Evolutionary conservation across 345 rosid genomes (phyloP).

Genomic region (Mangifera indica): DNA sequence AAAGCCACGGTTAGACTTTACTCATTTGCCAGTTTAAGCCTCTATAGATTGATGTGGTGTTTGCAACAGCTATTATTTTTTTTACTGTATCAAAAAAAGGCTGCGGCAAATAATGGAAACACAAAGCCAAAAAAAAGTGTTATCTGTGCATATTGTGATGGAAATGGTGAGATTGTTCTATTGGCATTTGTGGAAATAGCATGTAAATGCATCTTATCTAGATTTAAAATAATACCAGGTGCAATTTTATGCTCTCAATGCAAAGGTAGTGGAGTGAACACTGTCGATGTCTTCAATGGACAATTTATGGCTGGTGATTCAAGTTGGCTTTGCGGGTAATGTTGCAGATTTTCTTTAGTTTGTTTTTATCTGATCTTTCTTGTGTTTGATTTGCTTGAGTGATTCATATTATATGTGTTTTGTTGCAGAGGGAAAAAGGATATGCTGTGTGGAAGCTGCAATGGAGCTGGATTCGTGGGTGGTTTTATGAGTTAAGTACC

Average conservation of each 20-base stretch:
- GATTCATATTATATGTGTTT: not conserved
- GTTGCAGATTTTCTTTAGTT: not conserved
- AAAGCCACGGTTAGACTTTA: conserved; percentile 25
- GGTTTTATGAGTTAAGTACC: conserved; percentile 50
- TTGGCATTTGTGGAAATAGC: not conserved
- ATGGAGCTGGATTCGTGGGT: conserved; percentile 67
- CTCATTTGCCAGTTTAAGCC: not conserved
- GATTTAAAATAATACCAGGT: conserved; percentile 29
- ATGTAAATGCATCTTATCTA: not conserved
- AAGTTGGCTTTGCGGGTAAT: conserved; percentile 69
- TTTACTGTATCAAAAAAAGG: conserved; percentile 21
- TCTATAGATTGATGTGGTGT: not conserved
- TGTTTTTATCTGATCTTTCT: not conserved
- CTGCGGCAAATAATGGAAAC: conserved; percentile 28
- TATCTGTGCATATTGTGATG: conserved; percentile 46
- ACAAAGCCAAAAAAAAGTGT: conserved; percentile 46
- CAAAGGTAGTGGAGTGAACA: conserved; percentile 56
- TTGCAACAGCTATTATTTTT: not conserved
- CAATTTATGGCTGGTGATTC: conserved; percentile 52
- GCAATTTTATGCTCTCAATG: conserved; percentile 59
- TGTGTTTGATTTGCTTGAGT: not conserved
- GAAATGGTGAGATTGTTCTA: conserved; percentile 34
- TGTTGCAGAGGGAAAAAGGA: conserved; percentile 51
- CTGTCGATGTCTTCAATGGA: conserved; percentile 52
- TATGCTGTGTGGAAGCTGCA: conserved; percentile 57